These are phyloP conservation scores for Glutinoglossum americanum DNA, from an alignment of 495 filamentous ascomycete species.

Conservation along the genomic window DNA sequence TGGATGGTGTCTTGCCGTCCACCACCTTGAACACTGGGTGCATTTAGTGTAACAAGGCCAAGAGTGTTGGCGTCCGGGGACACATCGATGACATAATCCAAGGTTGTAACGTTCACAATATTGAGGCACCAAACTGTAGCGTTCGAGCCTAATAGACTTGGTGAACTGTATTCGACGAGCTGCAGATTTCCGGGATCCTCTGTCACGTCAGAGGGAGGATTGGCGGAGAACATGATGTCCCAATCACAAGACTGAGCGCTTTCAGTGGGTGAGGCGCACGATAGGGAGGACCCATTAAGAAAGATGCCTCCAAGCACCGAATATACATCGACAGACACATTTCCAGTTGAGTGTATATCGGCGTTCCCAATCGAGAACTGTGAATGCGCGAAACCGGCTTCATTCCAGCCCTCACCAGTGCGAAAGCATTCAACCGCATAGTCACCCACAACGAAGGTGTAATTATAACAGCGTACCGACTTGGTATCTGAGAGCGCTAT, in stretches of 20 bases:
- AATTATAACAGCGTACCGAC: too few species aligned
- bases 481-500: too few species aligned
- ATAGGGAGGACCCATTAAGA: conserved; percentile 5
- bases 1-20: not conserved
- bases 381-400: conserved; percentile 3
- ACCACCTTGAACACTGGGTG: not conserved
- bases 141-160: too few species aligned
- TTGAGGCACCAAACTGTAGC: not conserved
- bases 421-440: conserved; percentile 9
- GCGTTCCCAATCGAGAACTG: conserved; percentile 5
- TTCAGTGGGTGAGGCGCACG: conserved; percentile 4
- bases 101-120: conserved; percentile 5
- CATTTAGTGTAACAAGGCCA: conserved; percentile 3
- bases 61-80: conserved; percentile 4
- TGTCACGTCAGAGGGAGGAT: not conserved
- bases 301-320: conserved; percentile 7
- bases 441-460: conserved; percentile 3
- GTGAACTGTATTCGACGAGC: not conserved
- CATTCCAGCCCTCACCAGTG: conserved; percentile 6
- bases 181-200: conserved; percentile 3
- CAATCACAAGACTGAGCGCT: conserved; percentile 10
- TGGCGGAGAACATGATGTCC: conserved; percentile 9
- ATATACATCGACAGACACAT: conserved; percentile 4
- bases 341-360: not conserved
- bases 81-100: conserved; percentile 10